Evolutionary conservation across 1,139 yeast species (phyloP).

Genomic region (Pichia kudriavzevii): DNA sequence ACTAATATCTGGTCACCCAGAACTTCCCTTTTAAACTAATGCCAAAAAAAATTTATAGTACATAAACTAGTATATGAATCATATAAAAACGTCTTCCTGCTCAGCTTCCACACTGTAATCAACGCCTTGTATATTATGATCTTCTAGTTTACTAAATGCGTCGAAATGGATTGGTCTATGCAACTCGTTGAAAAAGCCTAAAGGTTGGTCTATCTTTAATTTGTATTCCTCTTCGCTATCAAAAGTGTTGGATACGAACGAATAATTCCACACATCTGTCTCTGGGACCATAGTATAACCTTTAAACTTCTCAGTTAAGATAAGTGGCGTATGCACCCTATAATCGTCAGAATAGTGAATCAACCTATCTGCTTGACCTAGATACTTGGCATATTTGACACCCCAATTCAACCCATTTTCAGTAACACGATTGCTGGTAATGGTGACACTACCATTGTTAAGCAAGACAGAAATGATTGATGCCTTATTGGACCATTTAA

Average conservation of each 20-base stretch:
- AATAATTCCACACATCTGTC: conserved; percentile 81
- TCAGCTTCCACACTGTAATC: conserved; percentile 47
- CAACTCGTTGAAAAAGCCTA: conserved; percentile 72
- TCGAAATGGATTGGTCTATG: conserved; percentile 89
- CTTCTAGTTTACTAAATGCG: conserved; percentile 60
- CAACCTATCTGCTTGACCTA: conserved; percentile 23
- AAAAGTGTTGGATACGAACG: conserved; percentile 85
- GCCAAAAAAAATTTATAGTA: too few species aligned
- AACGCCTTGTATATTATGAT: conserved; percentile 29
- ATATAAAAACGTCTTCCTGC: conserved; percentile 43
- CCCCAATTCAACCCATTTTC: conserved; percentile 81
- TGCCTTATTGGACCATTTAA: conserved; percentile 34
- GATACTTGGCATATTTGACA: conserved; percentile 46
- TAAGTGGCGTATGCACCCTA: conserved; percentile 58
- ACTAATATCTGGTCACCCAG: too few species aligned
- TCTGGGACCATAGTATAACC: conserved; percentile 88
- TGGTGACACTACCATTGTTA: conserved; percentile 78
- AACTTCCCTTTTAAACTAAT: too few species aligned
- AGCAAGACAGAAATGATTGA: conserved; percentile 63
- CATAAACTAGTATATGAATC: too few species aligned
- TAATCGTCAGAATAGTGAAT: conserved; percentile 47
- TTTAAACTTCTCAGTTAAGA: conserved; percentile 65
- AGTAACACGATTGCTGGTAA: conserved; percentile 57
- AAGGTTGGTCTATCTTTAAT: conserved; percentile 70
- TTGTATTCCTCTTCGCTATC: conserved; percentile 51